Conservation (phyloP, 2,329 filamentous ascomycete species). For the Pseudophaeomoniella oleicola region DNA sequence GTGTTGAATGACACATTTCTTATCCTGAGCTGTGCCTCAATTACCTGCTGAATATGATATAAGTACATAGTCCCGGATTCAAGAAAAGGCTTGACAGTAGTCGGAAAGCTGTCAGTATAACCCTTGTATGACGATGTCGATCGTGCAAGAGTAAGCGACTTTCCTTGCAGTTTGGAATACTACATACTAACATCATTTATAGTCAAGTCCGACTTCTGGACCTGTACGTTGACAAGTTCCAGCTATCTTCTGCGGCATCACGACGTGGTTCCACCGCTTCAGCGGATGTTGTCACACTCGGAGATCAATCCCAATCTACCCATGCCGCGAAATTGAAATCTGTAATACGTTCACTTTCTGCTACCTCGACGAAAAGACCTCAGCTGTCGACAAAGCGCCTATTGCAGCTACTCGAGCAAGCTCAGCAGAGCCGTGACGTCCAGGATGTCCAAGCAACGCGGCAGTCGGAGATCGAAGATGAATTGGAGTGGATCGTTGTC, state of each 20-base stretch:
- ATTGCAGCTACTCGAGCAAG: slow-evolving; percentile 46
- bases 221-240: slow-evolving; percentile 41
- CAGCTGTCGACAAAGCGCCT: slow-evolving; percentile 49
- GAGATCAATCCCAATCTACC: slow-evolving; percentile 23
- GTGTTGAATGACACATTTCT: too few relatives aligned
- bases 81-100: too few relatives aligned
- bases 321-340: slow-evolving; percentile 46
- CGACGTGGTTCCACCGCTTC: slow-evolving; percentile 5
- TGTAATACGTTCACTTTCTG: slow-evolving; percentile 57
- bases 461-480: slow-evolving; percentile 29
- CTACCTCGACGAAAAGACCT: slow-evolving; percentile 48
- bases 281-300: slow-evolving; percentile 8
- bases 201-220: slow-evolving; percentile 45
- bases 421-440: slow-evolving; percentile 21
- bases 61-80: too few relatives aligned
- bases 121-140: slow-evolving; percentile 8
- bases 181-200: too few relatives aligned
- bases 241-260: slow-evolving; percentile 23
- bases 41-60: too few relatives aligned
- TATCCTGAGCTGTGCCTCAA: too few relatives aligned
- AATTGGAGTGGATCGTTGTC: slow-evolving; percentile 80
- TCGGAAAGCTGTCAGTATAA: too few relatives aligned
- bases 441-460: slow-evolving; percentile 12
- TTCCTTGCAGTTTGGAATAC: too few relatives aligned
- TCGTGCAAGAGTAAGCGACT: slow-evolving; percentile 8